These are phyloP conservation scores for Discostella pseudostelligera DNA, from an alignment of 108 stramenopile species.

Conservation along the genomic window DNA sequence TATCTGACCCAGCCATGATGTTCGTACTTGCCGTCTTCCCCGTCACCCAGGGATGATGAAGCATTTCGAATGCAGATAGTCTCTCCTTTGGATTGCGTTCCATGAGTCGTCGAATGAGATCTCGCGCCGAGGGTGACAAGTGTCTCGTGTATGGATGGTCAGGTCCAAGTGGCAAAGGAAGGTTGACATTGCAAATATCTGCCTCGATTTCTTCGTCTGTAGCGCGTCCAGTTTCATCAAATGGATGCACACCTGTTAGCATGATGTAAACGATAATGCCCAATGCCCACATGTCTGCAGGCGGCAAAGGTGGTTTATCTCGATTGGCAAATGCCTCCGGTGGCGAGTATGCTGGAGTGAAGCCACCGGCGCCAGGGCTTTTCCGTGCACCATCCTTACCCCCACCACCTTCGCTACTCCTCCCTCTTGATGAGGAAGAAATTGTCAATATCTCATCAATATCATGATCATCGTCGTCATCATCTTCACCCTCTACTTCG, in stretches of 20 bases:
- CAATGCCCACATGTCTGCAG: conserved; percentile 80
- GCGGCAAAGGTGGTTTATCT: conserved; percentile 37
- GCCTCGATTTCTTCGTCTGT: conserved; percentile 75
- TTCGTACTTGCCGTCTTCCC: conserved; percentile 75
- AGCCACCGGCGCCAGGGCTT: conserved; percentile 24
- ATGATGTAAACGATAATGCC: conserved; percentile 91
- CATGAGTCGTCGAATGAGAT: conserved; percentile 76
- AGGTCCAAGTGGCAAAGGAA: conserved; percentile 49
- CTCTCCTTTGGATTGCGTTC: conserved; percentile 62
- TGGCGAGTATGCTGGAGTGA: conserved; percentile 80
- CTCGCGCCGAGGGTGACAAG: conserved; percentile 65
- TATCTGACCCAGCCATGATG: conserved; percentile 71
- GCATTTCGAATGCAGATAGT: conserved; percentile 76
- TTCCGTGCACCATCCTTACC: conserved; percentile 4
- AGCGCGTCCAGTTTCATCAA: conserved; percentile 74
- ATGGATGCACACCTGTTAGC: conserved; percentile 90
- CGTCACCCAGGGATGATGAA: conserved; percentile 88
- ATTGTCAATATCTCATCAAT: conserved; percentile 11
- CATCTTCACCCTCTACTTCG: conserved; percentile 48
- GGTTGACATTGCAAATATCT: conserved; percentile 42
- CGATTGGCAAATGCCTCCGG: conserved; percentile 60
- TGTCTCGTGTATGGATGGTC: conserved; percentile 49
- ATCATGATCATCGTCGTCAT: conserved; percentile 46
- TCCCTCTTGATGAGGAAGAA: background rate
- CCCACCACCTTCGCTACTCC: conserved; percentile 10